Conservation (phyloP, 2,329 filamentous ascomycete genomes). For the Xylariaceae sp. region DNA sequence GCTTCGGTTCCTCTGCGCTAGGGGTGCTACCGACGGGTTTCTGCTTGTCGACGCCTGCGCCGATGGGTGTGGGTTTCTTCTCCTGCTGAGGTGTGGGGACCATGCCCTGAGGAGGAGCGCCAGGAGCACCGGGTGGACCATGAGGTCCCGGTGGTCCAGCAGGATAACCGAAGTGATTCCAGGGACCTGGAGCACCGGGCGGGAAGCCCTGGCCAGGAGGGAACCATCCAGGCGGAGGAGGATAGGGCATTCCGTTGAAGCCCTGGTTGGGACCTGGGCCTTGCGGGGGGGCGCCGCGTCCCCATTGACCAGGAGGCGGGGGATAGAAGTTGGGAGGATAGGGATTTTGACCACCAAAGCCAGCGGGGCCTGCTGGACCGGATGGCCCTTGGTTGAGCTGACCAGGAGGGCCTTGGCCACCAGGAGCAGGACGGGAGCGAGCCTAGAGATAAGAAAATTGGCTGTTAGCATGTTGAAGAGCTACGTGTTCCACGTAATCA, state of each 20-base stretch:
- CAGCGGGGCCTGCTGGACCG: conserved; percentile 36
- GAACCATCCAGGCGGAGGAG: conserved; percentile 75
- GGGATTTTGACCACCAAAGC: conserved; percentile 41
- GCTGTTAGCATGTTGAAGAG: conserved; percentile 26
- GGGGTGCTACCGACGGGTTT: conserved; percentile 42
- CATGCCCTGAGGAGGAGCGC: conserved; percentile 31
- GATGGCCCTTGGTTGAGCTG: conserved; percentile 26
- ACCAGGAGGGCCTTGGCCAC: conserved; percentile 25
- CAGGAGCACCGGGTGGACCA: conserved; percentile 40
- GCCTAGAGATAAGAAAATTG: conserved; percentile 30
- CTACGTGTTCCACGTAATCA: background rate
- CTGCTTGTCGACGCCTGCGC: conserved; percentile 49
- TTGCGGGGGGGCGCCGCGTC: conserved; percentile 48
- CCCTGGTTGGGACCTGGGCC: conserved; percentile 61
- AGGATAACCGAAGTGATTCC: conserved; percentile 60
- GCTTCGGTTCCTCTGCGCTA: conserved; percentile 43
- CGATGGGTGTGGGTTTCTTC: conserved; percentile 50
- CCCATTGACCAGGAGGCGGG: conserved; percentile 55
- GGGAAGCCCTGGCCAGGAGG: conserved; percentile 75
- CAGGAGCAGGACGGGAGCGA: conserved; percentile 37
- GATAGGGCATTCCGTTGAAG: conserved; percentile 75
- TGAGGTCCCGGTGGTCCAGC: conserved; percentile 43
- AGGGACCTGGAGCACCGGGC: conserved; percentile 59
- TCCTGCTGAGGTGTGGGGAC: conserved; percentile 37
- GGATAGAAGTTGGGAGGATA: conserved; percentile 49